Base-by-base conservation (phyloP, 495 filamentous ascomycete species). In the Trichocladium uniseriatum region DNA sequence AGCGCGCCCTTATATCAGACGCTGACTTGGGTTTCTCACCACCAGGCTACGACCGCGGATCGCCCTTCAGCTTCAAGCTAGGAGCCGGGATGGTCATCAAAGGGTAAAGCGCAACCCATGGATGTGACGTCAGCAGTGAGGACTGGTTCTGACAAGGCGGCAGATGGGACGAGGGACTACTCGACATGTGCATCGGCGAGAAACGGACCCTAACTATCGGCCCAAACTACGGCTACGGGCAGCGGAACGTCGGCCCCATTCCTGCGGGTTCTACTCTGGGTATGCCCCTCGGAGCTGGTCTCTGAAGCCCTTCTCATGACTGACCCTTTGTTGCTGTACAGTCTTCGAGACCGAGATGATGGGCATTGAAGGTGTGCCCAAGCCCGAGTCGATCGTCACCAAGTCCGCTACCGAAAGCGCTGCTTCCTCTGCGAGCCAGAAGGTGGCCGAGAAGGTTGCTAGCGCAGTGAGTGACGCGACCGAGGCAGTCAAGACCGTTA, bases 131-230 rank as follows among this genome's bases (percentile, higher is more conserved):
- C 15, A 28, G 5, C 32, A 13, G 32, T 43, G 16, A 38, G 19
- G 11, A n/a, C 19, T n/a, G 3, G 37, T 40, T 37, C 60, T 51
- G 32, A 59, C 44, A 19, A 39, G 29, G 34, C 49, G 3, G 29
- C 38, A 79, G 76, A 62, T 97, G 92, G 92, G 92, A 97, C 63
- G 65, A 92, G 60, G 90, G 91, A 34, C 75, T 95, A 28, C 59
- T 94, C 47, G 88, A 89, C 57, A 97, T 98, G 92, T 97, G 92
- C 67, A 83, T 95, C 56, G 94, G 92, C 31, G 92, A 98, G 75
- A 92, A 89, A 79, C 79, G 72, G 61, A 91, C 79, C 27, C 69
- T 98, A 66, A 95, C 85, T 18, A 91, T 98, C 44, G 89, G 87
- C n/a, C 86, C 90, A 27, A 79, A 82, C 61, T 75, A 81, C 53